Percentiles rank a stretch among this genome's conserved stretches.
These are phyloP conservation scores for Populus hybrid DNA, from an alignment of 441 rosid genomes.

Conservation along the genomic window DNA sequence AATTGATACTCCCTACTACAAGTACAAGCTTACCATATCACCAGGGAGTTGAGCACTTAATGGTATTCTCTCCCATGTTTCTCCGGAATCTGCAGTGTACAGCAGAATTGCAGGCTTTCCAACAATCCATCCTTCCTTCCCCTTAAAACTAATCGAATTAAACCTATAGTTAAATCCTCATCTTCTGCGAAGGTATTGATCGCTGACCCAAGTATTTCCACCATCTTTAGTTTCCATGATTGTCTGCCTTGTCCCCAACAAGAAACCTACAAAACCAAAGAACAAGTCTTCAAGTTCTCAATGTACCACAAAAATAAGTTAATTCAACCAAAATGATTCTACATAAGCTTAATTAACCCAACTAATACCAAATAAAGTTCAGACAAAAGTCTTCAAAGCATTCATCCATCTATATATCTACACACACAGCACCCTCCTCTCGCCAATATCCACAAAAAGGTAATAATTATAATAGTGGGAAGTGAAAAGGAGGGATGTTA, in stretches of 20 bases:
- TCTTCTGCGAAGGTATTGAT: constrained; percentile 92
- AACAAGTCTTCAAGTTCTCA: background rate
- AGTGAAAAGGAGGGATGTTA: background rate
- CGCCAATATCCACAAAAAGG: background rate
- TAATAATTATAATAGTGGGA: background rate
- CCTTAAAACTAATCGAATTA: constrained; percentile 78
- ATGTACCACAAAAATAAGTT: background rate
- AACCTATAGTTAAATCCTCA: constrained; percentile 96
- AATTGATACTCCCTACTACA: background rate
- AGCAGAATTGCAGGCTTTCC: constrained; percentile 89
- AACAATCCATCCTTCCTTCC: constrained; percentile 96
- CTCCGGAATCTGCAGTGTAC: constrained; percentile 76
- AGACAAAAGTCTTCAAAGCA: background rate
- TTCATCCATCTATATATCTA: background rate
- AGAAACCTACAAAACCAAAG: constrained; percentile 44
- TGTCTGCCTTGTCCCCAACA: constrained; percentile 88
- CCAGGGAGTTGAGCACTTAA: constrained; percentile 93
- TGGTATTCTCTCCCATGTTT: constrained; percentile 82
- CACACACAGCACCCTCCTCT: too few species aligned
- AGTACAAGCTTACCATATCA: constrained; percentile 53
- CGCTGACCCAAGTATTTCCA: constrained; percentile 75
- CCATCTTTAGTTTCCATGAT: constrained; percentile 93
- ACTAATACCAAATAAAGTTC: background rate
- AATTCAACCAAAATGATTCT: background rate
- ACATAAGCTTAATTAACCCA: background rate